Base-by-base conservation (phyloP, 257 asterid species). In the Plantago major region DNA sequence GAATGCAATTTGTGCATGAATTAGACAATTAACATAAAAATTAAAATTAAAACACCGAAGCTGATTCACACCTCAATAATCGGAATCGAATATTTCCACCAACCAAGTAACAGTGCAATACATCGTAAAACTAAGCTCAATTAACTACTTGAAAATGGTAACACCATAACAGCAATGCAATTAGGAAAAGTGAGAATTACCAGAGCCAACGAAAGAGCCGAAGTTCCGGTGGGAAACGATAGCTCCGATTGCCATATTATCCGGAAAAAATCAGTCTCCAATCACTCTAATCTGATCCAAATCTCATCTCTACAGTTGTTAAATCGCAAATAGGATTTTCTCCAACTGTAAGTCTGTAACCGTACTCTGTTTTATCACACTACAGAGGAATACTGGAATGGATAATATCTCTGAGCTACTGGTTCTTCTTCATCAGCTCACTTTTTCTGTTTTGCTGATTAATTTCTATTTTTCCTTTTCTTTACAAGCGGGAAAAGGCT, bases 191-290 rank as follows among this genome's bases (percentile, higher is more conserved):
- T 42, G 40, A 44, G 16, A 55, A 37, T 47, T 76, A 90, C 96
- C 96, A 56, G 94, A 79, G 75, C 81, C 82, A 62, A 74, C 15
- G 67, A 84, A 80, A 33, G 80, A 74, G 71, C 85, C 84, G 72
- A 85, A 83, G 60, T 82, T 82, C 84, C 96, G 80, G 81, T 74
- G 76, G 65, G 90, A 84, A 73, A 84, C 80, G 75, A 78, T 79
- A 68, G 94, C 79, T 48, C 95, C 94, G 62, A 84, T 84, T 51
- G 92, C 85, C 98, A 91, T 88, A 64, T 68, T 62, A 74, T n/a
- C 76, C 77, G 71, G 82, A 68, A 58, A 65, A 33, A 33, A 1
- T 43, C 42, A 17, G 9, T 40, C 16, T 5, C 16, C 42, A 42
- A 16, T 22, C 65, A 64, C 50, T 43, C 58, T 38, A 60, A 59